phyloP scores from a whole-genome alignment of 331 rosid species.

The Saraca asoca region DNA sequence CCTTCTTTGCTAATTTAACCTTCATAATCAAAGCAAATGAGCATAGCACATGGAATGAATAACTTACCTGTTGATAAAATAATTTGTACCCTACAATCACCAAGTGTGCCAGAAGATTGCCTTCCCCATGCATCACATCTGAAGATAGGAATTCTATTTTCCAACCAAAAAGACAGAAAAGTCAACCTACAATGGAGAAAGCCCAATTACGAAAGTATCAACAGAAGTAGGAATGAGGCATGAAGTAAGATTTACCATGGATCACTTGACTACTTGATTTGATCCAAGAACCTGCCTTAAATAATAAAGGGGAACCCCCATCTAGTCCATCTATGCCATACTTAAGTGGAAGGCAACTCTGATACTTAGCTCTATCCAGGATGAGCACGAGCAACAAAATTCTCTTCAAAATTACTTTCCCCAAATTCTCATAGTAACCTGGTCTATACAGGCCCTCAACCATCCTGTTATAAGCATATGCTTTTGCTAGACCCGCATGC shows the following conservation, averaged over 20 bases:
- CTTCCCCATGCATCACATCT: slow-evolving; percentile 94
- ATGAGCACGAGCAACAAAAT: slow-evolving; percentile 73
- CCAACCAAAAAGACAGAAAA: slow-evolving; percentile 45
- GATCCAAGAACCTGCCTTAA: slow-evolving; percentile 55
- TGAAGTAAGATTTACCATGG: slow-evolving; percentile 50
- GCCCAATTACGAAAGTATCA: slow-evolving; percentile 14
- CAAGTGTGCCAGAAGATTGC: slow-evolving; percentile 81
- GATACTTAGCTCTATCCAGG: slow-evolving; percentile 82
- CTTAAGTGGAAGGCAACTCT: slow-evolving; percentile 75
- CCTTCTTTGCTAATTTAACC: slow-evolving; percentile 1
- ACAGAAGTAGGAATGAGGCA: slow-evolving; percentile 24
- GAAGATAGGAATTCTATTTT: slow-evolving; percentile 79
- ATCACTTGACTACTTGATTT: slow-evolving; percentile 81
- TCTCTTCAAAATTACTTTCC: slow-evolving; percentile 77
- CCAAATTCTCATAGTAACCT: slow-evolving; percentile 86
- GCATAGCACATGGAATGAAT: slow-evolving; percentile 28
- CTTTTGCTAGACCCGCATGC: slow-evolving; percentile 67
- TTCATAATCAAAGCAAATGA: slow-evolving; percentile 22
- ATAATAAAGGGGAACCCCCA: slow-evolving; percentile 93
- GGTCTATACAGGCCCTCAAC: slow-evolving; percentile 92
- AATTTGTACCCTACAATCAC: slow-evolving; percentile 74
- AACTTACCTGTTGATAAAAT: slow-evolving; percentile 74
- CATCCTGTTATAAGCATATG: slow-evolving; percentile 79
- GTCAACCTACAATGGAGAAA: slow-evolving; percentile 41
- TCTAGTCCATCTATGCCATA: slow-evolving; percentile 94